A percentile compares a stretch with the other conserved stretches of the same genome.
These are phyloP conservation scores for Diddensiella caesifluorescens DNA, from an alignment of 805 yeast species.

Conservation along the genomic window DNA sequence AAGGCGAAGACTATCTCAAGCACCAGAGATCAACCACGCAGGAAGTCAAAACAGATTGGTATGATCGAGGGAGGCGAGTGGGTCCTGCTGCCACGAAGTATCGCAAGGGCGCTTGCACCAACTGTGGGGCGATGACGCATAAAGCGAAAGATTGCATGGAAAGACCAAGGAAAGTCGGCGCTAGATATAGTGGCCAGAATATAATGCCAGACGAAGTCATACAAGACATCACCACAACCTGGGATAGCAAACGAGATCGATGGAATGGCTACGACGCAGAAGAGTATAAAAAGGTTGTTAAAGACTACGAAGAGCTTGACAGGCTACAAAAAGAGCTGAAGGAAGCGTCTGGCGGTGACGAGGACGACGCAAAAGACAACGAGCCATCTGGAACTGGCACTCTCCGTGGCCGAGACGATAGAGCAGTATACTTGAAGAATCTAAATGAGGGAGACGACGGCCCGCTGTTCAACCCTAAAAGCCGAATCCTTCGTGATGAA, in stretches of 20 bases:
- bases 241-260: constrained; percentile 70
- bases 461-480: constrained; percentile 39
- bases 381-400: constrained; percentile 33
- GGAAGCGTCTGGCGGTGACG: constrained; percentile 3
- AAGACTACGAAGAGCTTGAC: constrained; percentile 25
- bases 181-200: constrained; percentile 33
- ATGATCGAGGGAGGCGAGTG: constrained; percentile 29
- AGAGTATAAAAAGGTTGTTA: constrained; percentile 51
- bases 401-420: constrained; percentile 66
- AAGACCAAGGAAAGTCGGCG: constrained; percentile 42
- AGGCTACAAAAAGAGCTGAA: constrained; percentile 7
- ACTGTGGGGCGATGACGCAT: constrained; percentile 55
- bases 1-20: constrained; percentile 23
- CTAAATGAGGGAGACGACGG: constrained; percentile 39
- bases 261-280: constrained; percentile 74
- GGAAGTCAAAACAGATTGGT: constrained; percentile 26
- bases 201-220: constrained; percentile 27
- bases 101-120: constrained; percentile 44
- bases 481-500: constrained; percentile 28
- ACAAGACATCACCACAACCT: constrained; percentile 35
- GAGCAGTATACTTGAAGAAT: constrained; percentile 61
- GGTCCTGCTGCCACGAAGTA: constrained; percentile 30
- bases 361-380: constrained; percentile 25
- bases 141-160: constrained; percentile 52
- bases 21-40: constrained; percentile 25